Base-by-base conservation (phyloP, 2,329 filamentous ascomycete genomes). In the Colletotrichum spinosum region DNA sequence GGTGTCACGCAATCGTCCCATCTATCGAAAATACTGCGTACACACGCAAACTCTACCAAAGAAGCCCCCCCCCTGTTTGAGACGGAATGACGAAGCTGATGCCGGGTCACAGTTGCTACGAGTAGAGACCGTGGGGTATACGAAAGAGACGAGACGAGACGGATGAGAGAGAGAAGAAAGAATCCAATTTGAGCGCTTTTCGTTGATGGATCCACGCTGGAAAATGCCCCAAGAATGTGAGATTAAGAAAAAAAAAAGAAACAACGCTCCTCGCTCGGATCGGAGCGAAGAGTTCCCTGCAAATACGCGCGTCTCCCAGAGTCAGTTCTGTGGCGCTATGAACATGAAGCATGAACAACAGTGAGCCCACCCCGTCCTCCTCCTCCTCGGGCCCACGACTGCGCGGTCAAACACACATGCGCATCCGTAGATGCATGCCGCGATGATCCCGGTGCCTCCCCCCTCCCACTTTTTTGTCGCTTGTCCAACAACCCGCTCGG, bases 311-410 rank as follows among this genome's bases (percentile, higher is more conserved):
- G 12, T 50, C 13, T 39, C 49, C 52, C 62, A 49, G 48, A 62
- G 4, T 39, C 45, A 34, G 52, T 56, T 59, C 46, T 41, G 25
- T 44, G 51, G 52, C 53, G 57, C 57, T 61, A 55, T 65, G 62
- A 65, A 56, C 51, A 61, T 61, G 17, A 61, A 60, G 56, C 50
- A 65, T 61, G 57, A 56, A 25, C 4, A 25, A 61, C 62, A 65
- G 57, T 56, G 57, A 65, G 51, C 45, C 50, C 41, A 60, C 50
- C 61, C 50, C 44, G 34, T 17, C 17, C 42, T 37, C 52, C 50
- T 17, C 17, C 17, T 17, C 17, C 60, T 50, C 45, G 38, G 25
- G 50, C 55, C 55, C 49, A 60, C 17, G 55, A 48, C 60, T 44
- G 54, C 37, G 55, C 60, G 34, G 49, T 46, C 44, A 11, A 13